Evolutionary conservation across 768 basidiomycete genomes (phyloP).

Genomic region (Podaxis mareebaensis): DNA sequence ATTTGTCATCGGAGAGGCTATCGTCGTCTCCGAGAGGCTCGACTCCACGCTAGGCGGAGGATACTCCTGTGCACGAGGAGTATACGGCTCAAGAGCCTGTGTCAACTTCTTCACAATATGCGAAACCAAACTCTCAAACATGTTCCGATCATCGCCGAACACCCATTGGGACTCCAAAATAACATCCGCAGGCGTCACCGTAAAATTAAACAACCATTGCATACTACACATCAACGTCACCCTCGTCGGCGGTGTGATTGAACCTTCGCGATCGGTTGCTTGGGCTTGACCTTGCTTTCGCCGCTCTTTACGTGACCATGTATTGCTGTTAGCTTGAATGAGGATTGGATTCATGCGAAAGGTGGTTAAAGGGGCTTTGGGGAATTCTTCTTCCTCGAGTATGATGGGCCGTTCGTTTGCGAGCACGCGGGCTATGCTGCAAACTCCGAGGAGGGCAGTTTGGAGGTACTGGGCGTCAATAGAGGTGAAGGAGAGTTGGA

Average conservation of each 20-base stretch:
- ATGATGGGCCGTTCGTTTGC: constrained; percentile 9
- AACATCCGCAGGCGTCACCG: neutral
- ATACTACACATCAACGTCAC: constrained; percentile 35
- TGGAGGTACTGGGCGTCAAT: constrained; percentile 7
- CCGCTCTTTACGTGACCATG: constrained; percentile 70
- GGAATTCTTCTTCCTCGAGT: constrained; percentile 9
- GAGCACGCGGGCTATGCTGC: neutral
- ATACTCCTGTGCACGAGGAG: neutral
- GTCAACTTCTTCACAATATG: constrained; percentile 55
- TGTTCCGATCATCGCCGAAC: constrained; percentile 50
- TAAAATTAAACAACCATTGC: constrained; percentile 16
- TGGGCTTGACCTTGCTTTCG: constrained; percentile 39
- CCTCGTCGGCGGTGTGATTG: constrained; percentile 53
- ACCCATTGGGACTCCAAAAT: constrained; percentile 61
- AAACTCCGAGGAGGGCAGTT: constrained; percentile 1
- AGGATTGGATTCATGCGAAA: constrained; percentile 16
- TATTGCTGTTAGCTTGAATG: constrained; percentile 27
- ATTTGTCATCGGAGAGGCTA: neutral
- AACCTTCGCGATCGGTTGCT: constrained; percentile 29
- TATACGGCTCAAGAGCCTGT: neutral
- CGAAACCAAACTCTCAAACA: constrained; percentile 70
- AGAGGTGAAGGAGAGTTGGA: constrained; percentile 20
- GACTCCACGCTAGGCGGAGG: neutral
- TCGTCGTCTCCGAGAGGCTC: neutral
- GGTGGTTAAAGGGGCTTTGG: neutral